Conservation (phyloP, 2,329 filamentous ascomycete species). For the Gliomastix tumulicola region DNA sequence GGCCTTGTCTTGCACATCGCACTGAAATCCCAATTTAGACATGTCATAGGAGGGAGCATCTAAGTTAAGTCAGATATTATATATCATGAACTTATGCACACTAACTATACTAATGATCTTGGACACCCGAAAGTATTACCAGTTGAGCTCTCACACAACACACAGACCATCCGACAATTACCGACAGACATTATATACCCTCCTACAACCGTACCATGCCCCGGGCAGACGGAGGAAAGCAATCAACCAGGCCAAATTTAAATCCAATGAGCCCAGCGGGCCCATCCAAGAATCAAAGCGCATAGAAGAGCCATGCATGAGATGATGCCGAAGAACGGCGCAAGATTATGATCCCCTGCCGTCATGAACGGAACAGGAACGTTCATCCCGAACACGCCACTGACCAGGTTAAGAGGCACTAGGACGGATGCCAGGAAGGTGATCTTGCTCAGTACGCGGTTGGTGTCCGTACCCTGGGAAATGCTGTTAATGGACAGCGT, state of each 20-base stretch:
- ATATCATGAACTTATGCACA: too few relatives aligned
- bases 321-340: slow-evolving; percentile 45
- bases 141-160: too few relatives aligned
- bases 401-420: slow-evolving; percentile 92
- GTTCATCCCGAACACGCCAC: slow-evolving; percentile 85
- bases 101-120: too few relatives aligned
- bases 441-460: slow-evolving; percentile 88
- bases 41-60: too few relatives aligned
- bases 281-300: slow-evolving; percentile 34
- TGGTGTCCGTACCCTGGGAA: slow-evolving; percentile 78
- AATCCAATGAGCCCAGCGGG: slow-evolving; percentile 39
- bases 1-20: too few relatives aligned
- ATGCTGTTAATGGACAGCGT: slow-evolving; percentile 91
- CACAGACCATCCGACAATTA: too few relatives aligned
- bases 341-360: slow-evolving; percentile 40
- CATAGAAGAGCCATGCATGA: slow-evolving; percentile 47
- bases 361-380: slow-evolving; percentile 61
- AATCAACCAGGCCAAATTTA: slow-evolving; percentile 16
- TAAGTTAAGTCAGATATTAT: too few relatives aligned
- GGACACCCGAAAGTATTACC: too few relatives aligned
- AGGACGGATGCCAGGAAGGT: slow-evolving; percentile 90
- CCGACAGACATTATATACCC: too few relatives aligned
- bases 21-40: too few relatives aligned
- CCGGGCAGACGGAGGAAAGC: neutral
- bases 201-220: too few relatives aligned